Evolutionary conservation across 805 yeast genomes (phyloP).

Genomic region (Starmerella stigmatis): DNA sequence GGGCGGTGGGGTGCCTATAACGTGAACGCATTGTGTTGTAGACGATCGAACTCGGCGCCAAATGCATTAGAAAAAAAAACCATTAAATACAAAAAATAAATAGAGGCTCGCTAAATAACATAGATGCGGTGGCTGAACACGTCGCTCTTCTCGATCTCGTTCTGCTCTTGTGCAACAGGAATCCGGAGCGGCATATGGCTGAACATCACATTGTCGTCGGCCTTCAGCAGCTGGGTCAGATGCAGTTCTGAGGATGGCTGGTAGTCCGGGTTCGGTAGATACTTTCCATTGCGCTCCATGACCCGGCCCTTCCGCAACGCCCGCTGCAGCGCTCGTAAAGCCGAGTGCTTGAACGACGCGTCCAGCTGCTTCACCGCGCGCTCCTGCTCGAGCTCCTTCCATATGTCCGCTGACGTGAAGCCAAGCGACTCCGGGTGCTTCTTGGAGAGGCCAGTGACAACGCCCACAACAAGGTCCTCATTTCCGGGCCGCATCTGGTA

Average conservation of each 20-base stretch:
- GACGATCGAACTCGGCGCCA: no score
- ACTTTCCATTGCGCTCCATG: constrained; percentile 27
- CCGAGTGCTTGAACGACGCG: constrained; percentile 30
- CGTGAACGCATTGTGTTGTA: no score
- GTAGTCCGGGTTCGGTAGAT: constrained; percentile 27
- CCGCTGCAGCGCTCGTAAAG: constrained; percentile 32
- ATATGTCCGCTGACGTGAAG: constrained; percentile 19
- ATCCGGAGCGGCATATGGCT: constrained; percentile 31
- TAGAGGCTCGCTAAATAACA: constrained; percentile 12
- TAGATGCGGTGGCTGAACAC: constrained; percentile 32
- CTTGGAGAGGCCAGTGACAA: constrained; percentile 25
- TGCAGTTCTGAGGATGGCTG: constrained; percentile 30
- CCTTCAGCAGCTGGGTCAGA: constrained; percentile 28
- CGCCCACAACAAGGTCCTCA: constrained; percentile 31
- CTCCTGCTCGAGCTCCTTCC: constrained; percentile 23
- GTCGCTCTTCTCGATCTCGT: constrained; percentile 30
- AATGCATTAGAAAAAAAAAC: background rate
- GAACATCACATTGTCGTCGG: constrained; percentile 32
- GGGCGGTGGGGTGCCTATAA: no score
- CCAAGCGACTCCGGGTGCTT: constrained; percentile 26
- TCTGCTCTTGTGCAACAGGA: constrained; percentile 21
- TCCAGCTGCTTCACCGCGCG: constrained; percentile 25
- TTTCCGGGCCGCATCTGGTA: constrained; percentile 25
- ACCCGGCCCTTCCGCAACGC: constrained; percentile 31
- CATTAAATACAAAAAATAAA: background rate